phyloP scores from a whole-genome alignment of 805 yeast genomes.

The Metschnikowia dekortorum region DNA sequence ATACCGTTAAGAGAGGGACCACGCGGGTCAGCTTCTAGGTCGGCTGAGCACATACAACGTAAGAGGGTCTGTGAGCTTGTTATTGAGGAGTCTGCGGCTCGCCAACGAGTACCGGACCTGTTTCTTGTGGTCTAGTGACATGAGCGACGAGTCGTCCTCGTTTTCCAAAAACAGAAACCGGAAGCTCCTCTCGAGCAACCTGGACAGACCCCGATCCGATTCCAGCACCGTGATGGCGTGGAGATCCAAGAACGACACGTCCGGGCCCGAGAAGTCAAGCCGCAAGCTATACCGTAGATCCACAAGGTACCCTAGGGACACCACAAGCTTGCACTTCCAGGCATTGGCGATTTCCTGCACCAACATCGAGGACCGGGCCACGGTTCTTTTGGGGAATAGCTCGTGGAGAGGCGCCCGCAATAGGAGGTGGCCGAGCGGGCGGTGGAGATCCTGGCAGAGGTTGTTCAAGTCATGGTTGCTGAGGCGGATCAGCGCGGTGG shows the following conservation, averaged over 20 bases:
- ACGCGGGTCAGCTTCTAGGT: conserved; percentile 8
- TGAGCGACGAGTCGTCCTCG: conserved; percentile 12
- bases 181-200: conserved; percentile 9
- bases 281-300: conserved; percentile 16
- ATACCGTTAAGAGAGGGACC: too few species aligned
- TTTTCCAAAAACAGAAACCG: conserved; percentile 9
- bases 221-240: conserved; percentile 10
- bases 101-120: conserved; percentile 12
- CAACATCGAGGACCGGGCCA: conserved; percentile 8
- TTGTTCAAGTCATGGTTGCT: conserved; percentile 21
- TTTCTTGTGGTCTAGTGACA: conserved; percentile 15
- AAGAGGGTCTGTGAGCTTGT: conserved; percentile 15
- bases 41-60: conserved; percentile 20
- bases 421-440: conserved; percentile 9
- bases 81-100: conserved; percentile 10
- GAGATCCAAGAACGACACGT: conserved; percentile 12
- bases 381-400: conserved; percentile 10
- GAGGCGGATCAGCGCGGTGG: conserved; percentile 21
- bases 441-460: conserved; percentile 16
- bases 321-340: conserved; percentile 23
- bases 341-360: conserved; percentile 10
- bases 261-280: conserved; percentile 6
- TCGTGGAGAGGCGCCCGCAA: conserved; percentile 8
- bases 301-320: conserved; percentile 18
- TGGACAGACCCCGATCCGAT: neutral